Conservation (phyloP, 352 stramenopile species). For the Phytophthora fragariaefolia region DNA sequence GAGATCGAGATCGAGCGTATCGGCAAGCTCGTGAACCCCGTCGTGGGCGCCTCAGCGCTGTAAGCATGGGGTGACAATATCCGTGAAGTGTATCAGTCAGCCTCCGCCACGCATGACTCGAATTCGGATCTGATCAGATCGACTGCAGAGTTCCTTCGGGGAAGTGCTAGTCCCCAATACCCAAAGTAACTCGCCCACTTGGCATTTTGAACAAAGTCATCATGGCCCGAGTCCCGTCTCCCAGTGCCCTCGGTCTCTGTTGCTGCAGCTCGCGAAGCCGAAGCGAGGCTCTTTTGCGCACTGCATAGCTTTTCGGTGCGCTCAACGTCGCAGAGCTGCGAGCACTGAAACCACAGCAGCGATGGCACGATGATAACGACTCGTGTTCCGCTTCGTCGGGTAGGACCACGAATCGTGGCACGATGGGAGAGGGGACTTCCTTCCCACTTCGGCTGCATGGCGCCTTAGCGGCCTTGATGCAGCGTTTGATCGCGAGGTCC, state of each 20-base stretch:
- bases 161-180: slow-evolving; percentile 16
- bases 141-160: not conserved
- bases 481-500: slow-evolving; percentile 23
- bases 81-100: not conserved
- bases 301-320: slow-evolving; percentile 24
- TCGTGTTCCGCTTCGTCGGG: slow-evolving; percentile 15
- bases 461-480: slow-evolving; percentile 7
- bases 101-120: not conserved
- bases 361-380: slow-evolving; percentile 6
- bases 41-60: slow-evolving; percentile 72
- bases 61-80: slow-evolving; percentile 28
- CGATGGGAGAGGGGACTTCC: not conserved
- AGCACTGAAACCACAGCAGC: slow-evolving; percentile 27
- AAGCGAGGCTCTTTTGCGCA: not conserved
- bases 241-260: slow-evolving; percentile 19
- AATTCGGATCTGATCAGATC: not conserved
- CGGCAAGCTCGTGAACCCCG: slow-evolving; percentile 87
- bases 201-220: slow-evolving; percentile 26
- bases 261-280: not conserved
- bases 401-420: slow-evolving; percentile 13
- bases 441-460: too few relatives aligned
- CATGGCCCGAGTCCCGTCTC: slow-evolving; percentile 21
- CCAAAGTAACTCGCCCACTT: slow-evolving; percentile 12
- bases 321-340: too few relatives aligned
- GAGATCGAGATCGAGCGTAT: slow-evolving; percentile 93